Percentiles rank a stretch among this genome's conserved stretches.
Evolutionary conservation across 2,329 filamentous ascomycete species (phyloP).

Genomic region (Echinosphaeria canescens): DNA sequence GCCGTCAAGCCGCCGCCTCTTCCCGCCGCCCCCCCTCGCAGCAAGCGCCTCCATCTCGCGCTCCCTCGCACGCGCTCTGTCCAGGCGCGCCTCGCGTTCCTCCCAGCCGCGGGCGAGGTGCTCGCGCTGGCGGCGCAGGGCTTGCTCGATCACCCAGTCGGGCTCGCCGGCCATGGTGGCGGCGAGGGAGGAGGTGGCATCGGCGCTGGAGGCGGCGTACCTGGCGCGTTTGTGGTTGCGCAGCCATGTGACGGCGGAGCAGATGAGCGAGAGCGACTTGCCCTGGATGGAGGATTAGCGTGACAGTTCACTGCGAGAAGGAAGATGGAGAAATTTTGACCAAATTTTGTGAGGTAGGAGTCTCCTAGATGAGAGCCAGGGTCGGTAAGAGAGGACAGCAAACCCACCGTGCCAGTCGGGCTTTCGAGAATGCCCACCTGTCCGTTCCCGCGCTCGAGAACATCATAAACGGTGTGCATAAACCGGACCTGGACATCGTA

Average conservation of each 20-base stretch:
- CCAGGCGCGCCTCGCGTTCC: slow-evolving; percentile 53
- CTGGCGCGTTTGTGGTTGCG: slow-evolving; percentile 48
- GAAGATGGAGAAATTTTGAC: too few species aligned
- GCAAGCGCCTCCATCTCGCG: slow-evolving; percentile 29
- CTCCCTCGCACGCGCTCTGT: slow-evolving; percentile 40
- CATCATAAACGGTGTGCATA: slow-evolving; percentile 65
- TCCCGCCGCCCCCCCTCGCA: slow-evolving; percentile 21
- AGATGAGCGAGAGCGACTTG: slow-evolving; percentile 84
- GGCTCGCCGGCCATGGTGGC: slow-evolving; percentile 43
- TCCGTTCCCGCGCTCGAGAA: slow-evolving; percentile 46
- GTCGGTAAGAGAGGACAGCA: too few species aligned
- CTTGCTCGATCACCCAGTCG: slow-evolving; percentile 66
- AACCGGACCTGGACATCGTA: slow-evolving; percentile 79
- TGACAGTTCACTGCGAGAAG: background rate
- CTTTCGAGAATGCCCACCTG: slow-evolving; percentile 82
- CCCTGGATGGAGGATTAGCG: too few species aligned
- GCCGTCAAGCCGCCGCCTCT: slow-evolving; percentile 10
- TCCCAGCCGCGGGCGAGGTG: slow-evolving; percentile 44
- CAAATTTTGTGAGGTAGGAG: too few species aligned
- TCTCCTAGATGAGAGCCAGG: background rate
- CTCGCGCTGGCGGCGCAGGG: slow-evolving; percentile 43
- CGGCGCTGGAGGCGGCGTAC: slow-evolving; percentile 23
- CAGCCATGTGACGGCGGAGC: slow-evolving; percentile 78
- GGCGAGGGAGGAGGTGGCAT: slow-evolving; percentile 17
- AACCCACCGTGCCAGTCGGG: slow-evolving; percentile 57